phyloP scores from a whole-genome alignment of 208 protist genomes.

The Tritrichomonas foetus region DNA sequence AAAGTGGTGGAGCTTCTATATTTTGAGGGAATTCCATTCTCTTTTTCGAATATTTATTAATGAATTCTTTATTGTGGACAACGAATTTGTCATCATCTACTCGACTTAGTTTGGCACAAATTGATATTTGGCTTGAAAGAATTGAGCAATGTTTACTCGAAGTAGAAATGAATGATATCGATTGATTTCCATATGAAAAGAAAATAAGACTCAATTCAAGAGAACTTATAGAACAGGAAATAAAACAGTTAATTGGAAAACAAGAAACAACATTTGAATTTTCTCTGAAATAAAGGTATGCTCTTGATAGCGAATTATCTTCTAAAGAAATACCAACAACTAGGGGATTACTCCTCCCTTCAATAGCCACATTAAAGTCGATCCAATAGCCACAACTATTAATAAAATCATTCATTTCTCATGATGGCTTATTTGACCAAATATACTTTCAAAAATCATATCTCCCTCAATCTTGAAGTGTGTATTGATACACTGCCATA shows the following conservation, averaged over 20 bases:
- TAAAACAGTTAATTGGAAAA: background rate
- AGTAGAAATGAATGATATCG: too few relatives aligned
- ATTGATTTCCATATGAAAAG: too few relatives aligned
- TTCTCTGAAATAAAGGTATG: background rate
- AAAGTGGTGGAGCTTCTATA: background rate
- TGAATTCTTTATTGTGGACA: background rate
- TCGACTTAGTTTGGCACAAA: too few relatives aligned
- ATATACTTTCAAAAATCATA: too few relatives aligned
- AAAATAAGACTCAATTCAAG: background rate
- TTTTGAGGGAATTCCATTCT: background rate
- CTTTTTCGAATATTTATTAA: background rate
- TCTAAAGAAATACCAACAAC: background rate
- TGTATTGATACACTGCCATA: too few relatives aligned
- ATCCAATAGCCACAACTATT: background rate
- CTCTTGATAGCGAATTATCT: background rate
- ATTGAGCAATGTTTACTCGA: too few relatives aligned
- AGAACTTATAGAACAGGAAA: background rate
- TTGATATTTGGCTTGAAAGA: too few relatives aligned
- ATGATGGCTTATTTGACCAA: too few relatives aligned
- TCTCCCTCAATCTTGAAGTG: too few relatives aligned
- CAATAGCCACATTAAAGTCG: background rate
- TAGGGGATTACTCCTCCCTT: background rate
- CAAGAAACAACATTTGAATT: background rate
- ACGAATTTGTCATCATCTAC: too few relatives aligned
- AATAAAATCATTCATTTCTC: background rate